phyloP scores from a whole-genome alignment of 2,329 filamentous ascomycete genomes.

The Verticillium klebahnii region DNA sequence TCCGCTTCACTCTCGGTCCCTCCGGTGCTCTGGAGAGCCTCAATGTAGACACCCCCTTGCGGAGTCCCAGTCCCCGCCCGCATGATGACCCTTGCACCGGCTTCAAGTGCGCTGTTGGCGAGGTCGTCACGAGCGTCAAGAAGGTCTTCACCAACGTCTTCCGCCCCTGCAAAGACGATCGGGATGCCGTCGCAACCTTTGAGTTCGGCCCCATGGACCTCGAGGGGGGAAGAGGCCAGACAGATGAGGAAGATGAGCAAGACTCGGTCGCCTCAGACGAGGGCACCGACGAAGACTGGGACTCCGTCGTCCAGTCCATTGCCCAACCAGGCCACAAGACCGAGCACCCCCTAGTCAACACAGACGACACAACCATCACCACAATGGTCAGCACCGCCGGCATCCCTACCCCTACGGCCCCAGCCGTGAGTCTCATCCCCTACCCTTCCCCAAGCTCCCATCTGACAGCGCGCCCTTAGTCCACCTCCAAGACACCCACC shows the following conservation, averaged over 20 bases:
- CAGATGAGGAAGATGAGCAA: neutral
- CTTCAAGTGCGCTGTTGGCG: neutral
- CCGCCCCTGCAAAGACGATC: neutral
- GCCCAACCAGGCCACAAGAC: neutral
- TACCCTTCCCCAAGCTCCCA: neutral
- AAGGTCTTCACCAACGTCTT: neutral
- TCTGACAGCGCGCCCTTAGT: neutral
- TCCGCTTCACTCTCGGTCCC: neutral
- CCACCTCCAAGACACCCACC: neutral
- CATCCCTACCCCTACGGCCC: neutral
- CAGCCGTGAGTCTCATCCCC: neutral
- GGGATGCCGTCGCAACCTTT: too few species aligned
- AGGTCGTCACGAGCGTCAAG: neutral
- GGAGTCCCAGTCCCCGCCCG: neutral
- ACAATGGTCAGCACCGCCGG: neutral
- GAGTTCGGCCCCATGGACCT: too few species aligned
- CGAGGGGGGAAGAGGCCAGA: neutral
- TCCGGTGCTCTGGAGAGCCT: neutral
- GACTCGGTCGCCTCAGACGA: neutral
- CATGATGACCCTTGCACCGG: neutral
- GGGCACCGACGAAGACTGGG: neutral
- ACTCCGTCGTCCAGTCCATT: neutral
- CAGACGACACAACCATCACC: neutral
- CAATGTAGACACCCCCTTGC: neutral
- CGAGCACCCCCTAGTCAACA: neutral